Evolutionary conservation across 2,329 filamentous ascomycete genomes (phyloP).

Genomic region (Colletotrichum chlorophyti): DNA sequence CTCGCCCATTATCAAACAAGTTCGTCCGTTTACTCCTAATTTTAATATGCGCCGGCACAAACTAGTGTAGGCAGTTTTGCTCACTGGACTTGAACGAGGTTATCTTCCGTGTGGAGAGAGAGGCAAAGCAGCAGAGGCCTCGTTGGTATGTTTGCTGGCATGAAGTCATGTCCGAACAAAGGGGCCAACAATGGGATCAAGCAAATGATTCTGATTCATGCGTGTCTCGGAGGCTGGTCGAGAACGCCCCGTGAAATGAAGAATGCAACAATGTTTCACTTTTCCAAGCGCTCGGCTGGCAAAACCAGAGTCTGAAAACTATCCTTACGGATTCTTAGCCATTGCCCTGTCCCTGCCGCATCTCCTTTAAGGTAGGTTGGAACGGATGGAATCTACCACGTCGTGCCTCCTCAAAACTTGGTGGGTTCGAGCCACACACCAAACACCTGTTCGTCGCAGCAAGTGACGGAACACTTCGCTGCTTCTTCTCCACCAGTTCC

Average conservation of each 20-base stretch:
- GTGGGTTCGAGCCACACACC: not conserved
- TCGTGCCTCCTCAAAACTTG: not conserved
- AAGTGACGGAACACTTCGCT: constrained; percentile 6
- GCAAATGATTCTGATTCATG: constrained; percentile 9
- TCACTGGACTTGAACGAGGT: no score
- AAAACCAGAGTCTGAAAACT: no score
- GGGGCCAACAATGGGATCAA: not conserved
- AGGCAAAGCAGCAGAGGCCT: not conserved
- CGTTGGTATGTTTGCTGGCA: constrained; percentile 3
- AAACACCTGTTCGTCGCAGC: constrained; percentile 20
- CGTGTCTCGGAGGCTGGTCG: constrained; percentile 3
- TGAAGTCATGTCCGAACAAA: constrained; percentile 9
- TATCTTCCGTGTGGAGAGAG: not conserved
- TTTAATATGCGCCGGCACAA: constrained; percentile 8
- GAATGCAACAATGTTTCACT: not conserved
- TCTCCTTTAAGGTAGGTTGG: no score
- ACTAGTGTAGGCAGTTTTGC: not conserved
- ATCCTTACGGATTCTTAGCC: no score
- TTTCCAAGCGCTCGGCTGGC: no score
- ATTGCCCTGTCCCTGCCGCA: no score
- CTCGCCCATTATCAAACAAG: constrained; percentile 8
- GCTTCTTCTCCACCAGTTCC: constrained; percentile 21
- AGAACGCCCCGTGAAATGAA: not conserved
- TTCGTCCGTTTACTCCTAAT: constrained; percentile 3
- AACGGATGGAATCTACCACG: no score